phyloP scores from a whole-genome alignment of 2,329 filamentous ascomycete species.

The Curvularia lunata region DNA sequence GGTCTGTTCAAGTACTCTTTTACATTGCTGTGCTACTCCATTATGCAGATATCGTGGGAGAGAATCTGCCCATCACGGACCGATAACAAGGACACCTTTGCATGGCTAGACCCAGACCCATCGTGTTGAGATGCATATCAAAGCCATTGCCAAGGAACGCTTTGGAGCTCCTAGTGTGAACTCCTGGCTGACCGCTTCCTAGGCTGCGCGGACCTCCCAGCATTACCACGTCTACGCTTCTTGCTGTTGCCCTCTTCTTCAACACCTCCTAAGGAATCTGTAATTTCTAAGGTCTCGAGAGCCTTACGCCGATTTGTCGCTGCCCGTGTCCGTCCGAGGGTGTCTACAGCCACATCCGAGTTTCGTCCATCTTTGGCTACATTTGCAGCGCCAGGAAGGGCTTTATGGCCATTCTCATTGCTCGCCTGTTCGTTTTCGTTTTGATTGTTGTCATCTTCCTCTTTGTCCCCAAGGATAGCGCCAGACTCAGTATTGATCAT shows the following conservation, averaged over 20 bases:
- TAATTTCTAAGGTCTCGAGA: background rate
- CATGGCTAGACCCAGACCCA: background rate
- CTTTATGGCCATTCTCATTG: background rate
- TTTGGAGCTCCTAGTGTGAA: background rate
- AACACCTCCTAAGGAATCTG: background rate
- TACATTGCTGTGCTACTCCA: background rate
- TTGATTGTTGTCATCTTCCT: background rate
- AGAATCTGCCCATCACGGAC: background rate
- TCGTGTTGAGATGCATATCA: background rate
- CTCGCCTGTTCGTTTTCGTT: background rate
- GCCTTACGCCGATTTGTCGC: constrained; percentile 9
- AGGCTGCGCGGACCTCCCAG: background rate
- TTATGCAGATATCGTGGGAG: background rate
- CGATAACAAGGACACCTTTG: background rate
- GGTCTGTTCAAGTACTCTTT: background rate
- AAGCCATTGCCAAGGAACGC: background rate
- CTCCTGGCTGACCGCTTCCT: constrained; percentile 1
- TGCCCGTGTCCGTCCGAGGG: constrained; percentile 12
- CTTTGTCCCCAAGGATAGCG: background rate
- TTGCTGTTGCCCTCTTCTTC: background rate
- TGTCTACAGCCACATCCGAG: constrained; percentile 3
- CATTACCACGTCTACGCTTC: constrained; percentile 1
- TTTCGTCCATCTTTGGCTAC: background rate
- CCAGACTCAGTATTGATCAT: background rate
- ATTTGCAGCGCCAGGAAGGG: background rate